Base-by-base conservation (phyloP, 2,329 filamentous ascomycete genomes). In the Penicillium sp. region DNA sequence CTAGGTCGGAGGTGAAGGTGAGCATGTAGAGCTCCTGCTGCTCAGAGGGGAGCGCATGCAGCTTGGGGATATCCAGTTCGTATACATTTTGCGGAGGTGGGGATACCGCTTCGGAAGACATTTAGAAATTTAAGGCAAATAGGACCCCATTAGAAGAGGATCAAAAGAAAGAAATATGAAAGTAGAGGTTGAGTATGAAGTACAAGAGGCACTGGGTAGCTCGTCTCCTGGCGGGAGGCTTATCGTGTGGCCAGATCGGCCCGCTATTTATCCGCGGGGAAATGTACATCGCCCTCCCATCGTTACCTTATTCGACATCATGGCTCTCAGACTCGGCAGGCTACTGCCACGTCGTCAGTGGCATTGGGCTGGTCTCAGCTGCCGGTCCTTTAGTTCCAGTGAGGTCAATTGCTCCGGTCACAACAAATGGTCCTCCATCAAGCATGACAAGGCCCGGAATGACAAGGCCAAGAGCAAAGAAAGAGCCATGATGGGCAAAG, bases 21-120 rank as follows among this genome's bases (percentile, higher is more conserved):
- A 99, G 82, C 58, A 99, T 83, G 73, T 94, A 95, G 11, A 99
- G 84, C 67, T 97, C 92, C 75, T 99, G 94, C 73, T 99, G 94
- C 77, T 99, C 94, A 50, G 90, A 86, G 41, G 93, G 90, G 44
- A 97, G 84, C 48, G 89, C 83, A 74, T 96, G 88, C 45, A 99
- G 86, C 81, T 96, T 96, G 67, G 87, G 79, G 63, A 96, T 78
- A 71, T 99, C 92, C 72, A 99, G 89, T 79, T 96, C 89, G 47
- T 70, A 69, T 50, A 61, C 69, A 67, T 70, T 67, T 60, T 72
- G 63, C 55, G 67, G 59, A 59, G 67, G 60, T 67, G 75, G 66
- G 48, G 71, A 59, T 57, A 70, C 60, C 50, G 68, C 58, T 53
- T 64, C 56, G 47, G 71, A 66, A 66, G 74, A 74, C 75, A 77